Conservation (phyloP, 768 basidiomycete genomes). For the Rubroboletus satanas region DNA sequence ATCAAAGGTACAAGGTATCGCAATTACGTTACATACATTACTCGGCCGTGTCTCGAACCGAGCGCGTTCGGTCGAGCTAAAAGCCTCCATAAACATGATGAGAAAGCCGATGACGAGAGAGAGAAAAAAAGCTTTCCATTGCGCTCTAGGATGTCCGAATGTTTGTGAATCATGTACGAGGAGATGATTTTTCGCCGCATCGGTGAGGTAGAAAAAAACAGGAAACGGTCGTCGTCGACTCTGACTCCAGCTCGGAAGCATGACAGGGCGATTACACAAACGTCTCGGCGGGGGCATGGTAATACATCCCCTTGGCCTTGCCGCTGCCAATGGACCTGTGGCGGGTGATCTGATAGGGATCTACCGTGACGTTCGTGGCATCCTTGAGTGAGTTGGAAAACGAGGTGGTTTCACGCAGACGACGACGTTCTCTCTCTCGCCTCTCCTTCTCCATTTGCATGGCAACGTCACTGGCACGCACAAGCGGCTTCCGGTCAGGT, state of each 20-base stretch:
- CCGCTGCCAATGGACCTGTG: conserved; percentile 11
- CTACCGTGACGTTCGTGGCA: conserved; percentile 23
- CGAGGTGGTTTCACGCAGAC: conserved; percentile 18
- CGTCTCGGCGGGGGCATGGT: conserved; percentile 14
- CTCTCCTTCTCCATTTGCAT: conserved; percentile 48
- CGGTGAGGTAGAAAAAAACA: not conserved
- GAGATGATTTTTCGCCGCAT: not conserved
- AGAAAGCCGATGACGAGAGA: not conserved
- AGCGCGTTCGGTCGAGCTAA: conserved; percentile 2
- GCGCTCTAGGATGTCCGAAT: conserved; percentile 20
- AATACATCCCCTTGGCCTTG: conserved; percentile 16
- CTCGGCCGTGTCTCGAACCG: not conserved
- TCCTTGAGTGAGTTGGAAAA: conserved; percentile 26
- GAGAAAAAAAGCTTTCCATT: not conserved
- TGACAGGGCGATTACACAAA: conserved; percentile 7
- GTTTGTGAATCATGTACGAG: not conserved
- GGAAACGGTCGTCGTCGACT: not conserved
- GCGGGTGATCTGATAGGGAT: conserved; percentile 20
- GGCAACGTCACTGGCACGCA: conserved; percentile 52
- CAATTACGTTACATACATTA: conserved; percentile 22
- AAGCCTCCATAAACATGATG: conserved; percentile 12
- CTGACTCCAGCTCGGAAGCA: not conserved
- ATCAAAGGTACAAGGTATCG: conserved; percentile 20
- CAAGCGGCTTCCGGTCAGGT: conserved; percentile 30
- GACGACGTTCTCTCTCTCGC: conserved; percentile 34